Evolutionary conservation across 1,284 basidiomycete genomes (phyloP).

Genomic region (Apiotrichum sp.): DNA sequence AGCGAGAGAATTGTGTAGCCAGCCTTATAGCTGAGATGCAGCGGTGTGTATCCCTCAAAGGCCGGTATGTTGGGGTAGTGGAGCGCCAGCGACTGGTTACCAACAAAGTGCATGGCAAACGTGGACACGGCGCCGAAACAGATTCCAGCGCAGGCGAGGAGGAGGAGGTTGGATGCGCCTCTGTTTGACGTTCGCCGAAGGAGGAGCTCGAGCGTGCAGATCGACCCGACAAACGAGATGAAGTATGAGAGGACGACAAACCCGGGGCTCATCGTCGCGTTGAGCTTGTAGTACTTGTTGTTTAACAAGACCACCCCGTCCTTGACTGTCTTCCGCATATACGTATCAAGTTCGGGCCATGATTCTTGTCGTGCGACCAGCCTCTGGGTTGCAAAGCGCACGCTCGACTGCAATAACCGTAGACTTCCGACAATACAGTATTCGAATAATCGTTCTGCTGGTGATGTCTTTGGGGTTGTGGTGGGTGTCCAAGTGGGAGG

Average conservation of each 20-base stretch:
- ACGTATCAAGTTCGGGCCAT: background rate
- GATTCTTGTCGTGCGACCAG: background rate
- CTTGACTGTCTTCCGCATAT: no score
- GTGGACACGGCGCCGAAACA: conserved; percentile 49
- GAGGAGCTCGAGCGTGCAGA: conserved; percentile 48
- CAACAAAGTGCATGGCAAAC: conserved; percentile 49
- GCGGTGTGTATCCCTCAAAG: conserved; percentile 18
- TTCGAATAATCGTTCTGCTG: background rate
- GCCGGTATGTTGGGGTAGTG: conserved; percentile 30
- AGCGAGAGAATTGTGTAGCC: conserved; percentile 49
- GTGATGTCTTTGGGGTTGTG: no score
- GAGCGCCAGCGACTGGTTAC: conserved; percentile 48
- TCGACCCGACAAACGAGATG: conserved; percentile 46
- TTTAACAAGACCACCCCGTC: no score
- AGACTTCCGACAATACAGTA: background rate
- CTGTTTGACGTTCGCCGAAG: conserved; percentile 45
- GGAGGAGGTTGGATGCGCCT: conserved; percentile 43
- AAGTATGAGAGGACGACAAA: conserved; percentile 47
- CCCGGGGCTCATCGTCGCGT: conserved; percentile 32
- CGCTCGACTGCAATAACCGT: background rate
- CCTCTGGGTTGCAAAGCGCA: background rate
- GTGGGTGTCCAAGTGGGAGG: no score
- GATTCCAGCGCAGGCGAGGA: conserved; percentile 45
- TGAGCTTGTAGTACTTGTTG: conserved; percentile 1
- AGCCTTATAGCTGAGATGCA: conserved; percentile 45